Evolutionary conservation across 257 asterid species (phyloP).

Genomic region (Nicotiana sylvestris): DNA sequence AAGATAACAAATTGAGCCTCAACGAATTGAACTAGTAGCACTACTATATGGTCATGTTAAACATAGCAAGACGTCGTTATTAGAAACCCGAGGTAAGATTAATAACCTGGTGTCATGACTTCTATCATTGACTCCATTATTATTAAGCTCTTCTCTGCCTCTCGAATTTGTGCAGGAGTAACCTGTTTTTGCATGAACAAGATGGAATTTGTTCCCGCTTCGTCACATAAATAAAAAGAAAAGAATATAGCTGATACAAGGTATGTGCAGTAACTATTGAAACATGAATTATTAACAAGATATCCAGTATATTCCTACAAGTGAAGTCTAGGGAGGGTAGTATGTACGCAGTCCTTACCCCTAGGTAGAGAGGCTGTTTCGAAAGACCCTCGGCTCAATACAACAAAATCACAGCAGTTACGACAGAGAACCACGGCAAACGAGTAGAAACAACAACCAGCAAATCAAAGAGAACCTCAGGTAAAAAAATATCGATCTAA

Average conservation of each 20-base stretch:
- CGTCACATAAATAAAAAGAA: neutral
- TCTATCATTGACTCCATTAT: constrained; percentile 96
- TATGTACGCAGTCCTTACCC: too few relatives aligned
- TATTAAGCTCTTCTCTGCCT: constrained; percentile 79
- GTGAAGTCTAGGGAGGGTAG: too few relatives aligned
- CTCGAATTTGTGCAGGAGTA: constrained; percentile 98
- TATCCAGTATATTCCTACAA: too few relatives aligned
- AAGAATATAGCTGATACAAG: neutral
- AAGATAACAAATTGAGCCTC: neutral
- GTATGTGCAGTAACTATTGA: neutral
- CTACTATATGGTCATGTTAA: neutral
- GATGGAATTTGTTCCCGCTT: neutral
- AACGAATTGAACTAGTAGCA: neutral
- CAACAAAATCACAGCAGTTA: too few relatives aligned
- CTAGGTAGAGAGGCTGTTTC: too few relatives aligned
- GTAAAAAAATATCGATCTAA: too few relatives aligned
- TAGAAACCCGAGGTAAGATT: neutral
- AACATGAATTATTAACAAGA: neutral
- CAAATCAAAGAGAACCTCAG: too few relatives aligned
- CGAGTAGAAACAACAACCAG: too few relatives aligned
- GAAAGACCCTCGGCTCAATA: too few relatives aligned
- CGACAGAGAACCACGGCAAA: too few relatives aligned
- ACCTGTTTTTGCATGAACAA: constrained; percentile 41
- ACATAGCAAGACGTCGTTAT: neutral
- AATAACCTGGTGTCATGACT: constrained; percentile 85